Evolutionary conservation across 306 rosid genomes (phyloP).

Genomic region (Cucumis sativus): Cucumber_9930_V3 NC_026656.2:13671501-13672000

Average conservation of each 20-base stretch:
- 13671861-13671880: slow-evolving; percentile 59
- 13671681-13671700: slow-evolving; percentile 16
- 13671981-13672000: slow-evolving; percentile 16
- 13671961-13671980: slow-evolving; percentile 12
- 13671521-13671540: slow-evolving; percentile 55
- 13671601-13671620: slow-evolving; percentile 52
- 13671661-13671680: slow-evolving; percentile 28
- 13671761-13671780: slow-evolving; percentile 24
- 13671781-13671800: slow-evolving; percentile 14
- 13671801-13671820: slow-evolving; percentile 48
- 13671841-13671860: slow-evolving; percentile 57
- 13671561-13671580: slow-evolving; percentile 42
- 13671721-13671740: slow-evolving; percentile 24
- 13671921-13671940: slow-evolving; percentile 32
- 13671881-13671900: slow-evolving; percentile 20
- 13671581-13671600: slow-evolving; percentile 81
- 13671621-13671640: slow-evolving; percentile 51
- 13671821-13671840: slow-evolving; percentile 62
- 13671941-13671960: slow-evolving; percentile 12
- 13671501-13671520: slow-evolving; percentile 70
- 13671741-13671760: slow-evolving; percentile 60
- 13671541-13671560: slow-evolving; percentile 69
- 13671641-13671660: slow-evolving; percentile 83
- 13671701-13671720: slow-evolving; percentile 29
- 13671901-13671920: slow-evolving; percentile 31